Evolutionary conservation across 2,329 filamentous ascomycete species (phyloP), one percentile per base, ranked within the genome.

Genomic region (Neoascochyta sp.): DNA sequence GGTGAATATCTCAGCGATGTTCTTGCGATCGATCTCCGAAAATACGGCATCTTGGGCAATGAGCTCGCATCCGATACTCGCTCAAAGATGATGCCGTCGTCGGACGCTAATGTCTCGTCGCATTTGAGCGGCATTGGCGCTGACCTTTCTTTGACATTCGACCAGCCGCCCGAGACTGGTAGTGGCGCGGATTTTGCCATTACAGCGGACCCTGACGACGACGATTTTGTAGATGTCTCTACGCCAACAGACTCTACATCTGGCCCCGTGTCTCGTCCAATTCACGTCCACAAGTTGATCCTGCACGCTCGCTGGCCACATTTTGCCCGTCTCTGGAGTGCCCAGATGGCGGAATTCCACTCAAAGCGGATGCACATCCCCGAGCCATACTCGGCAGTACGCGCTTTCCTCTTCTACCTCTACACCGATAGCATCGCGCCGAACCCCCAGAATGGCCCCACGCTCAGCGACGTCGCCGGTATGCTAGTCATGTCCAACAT

Each of bases 331-430:
- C 71, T 98, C 3, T 96, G 94, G 69, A 82, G 83, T 29, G 81
- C 90, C 4, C 88, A 95, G 56, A 98, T 98, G 92, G 81, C 85
- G 9, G 92, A 98, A 60, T 98, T 93, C 53, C 92, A 98, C 59
- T 92, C 87, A 10, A 92, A 92, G 54, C 88, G 86, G 63, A 92
- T 98, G 83, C 90, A 98, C 64, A 95, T 98, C 24, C 90, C 92
- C 0, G 93, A 98, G 55, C 89, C 90, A 1, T 96, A 95, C 63
- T 82, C 81, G 1, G 88, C 95, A 0, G 92, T 98, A 25, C 88
- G 86, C 47, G 87, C 90, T 1, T 98, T 98, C 57, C 73, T 98
- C 16, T 90, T 92, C 65, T 98, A 95, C 56, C 76, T 98, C 1
- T 98, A 98, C 64, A 95, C 92, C 0, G 92, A 98, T 62, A 90